Evolutionary conservation across 2,329 filamentous ascomycete genomes (phyloP), one percentile per base, ranked within the genome.

Genomic region (Bipolaris gigantea): DNA sequence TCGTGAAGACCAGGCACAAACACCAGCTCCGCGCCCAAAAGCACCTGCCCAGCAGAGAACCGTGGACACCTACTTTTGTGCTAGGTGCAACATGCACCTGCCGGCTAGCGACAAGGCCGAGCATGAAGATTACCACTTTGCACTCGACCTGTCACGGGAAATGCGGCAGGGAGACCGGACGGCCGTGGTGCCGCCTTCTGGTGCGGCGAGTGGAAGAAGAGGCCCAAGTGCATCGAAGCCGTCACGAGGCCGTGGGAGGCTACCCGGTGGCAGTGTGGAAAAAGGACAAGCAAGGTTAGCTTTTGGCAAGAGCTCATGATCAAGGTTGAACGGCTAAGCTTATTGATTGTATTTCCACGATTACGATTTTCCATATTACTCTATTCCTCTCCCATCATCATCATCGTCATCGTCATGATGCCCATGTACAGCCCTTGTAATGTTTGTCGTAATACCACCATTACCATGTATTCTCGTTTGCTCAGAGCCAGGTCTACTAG

Each of bases 101-200:
- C 78, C 81, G 11, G 77, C 80, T 35, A 69, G 78, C 23, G 83
- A 87, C 51, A 81, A 83, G 63, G 83, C 86, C 61, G 92, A 89
- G 75, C 94, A 99, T 73, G 81, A 88, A 49, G 94, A 99, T 73
- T 97, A 92, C 88, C 94, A 99, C 76, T 88, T 96, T 75, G 94
- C 94, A 41, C 90, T 89, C 75, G 89, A 93, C 64, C 80, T 99
- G 27, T 87, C 92, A 60, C 82, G 86, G 53, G 81, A 88, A 61
- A 70, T 76, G 57, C 63, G 68, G 5, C 63, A 69, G 7, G 65
- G 72, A 44, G 69, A 72, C 7, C 63, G 66, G 10, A 66, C 55
- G 13, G 38, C 55, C 4, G 34, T 57, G 5, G 33, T 56, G 1
- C 30, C 8, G 16, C 38, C 55, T n/a, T 30, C 55, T 21, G 23